Conservation (phyloP, 345 rosid genomes). For the Camelina neglecta region DNA sequence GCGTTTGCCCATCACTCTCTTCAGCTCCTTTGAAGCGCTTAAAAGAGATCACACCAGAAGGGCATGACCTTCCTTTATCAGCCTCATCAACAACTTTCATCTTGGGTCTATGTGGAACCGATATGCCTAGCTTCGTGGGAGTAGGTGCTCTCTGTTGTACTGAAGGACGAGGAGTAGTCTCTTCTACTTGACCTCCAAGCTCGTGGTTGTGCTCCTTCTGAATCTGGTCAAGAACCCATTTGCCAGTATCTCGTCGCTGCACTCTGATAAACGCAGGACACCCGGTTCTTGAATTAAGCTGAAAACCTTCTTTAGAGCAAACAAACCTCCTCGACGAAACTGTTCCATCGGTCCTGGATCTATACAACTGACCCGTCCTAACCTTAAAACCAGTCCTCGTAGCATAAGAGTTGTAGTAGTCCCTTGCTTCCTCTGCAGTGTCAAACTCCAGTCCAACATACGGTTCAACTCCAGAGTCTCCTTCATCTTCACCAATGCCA, state of each 20-base stretch:
- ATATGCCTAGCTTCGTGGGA: constrained; percentile 47
- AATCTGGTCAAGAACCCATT: constrained; percentile 88
- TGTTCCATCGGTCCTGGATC: constrained; percentile 86
- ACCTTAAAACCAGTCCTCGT: constrained; percentile 63
- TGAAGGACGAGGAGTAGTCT: constrained; percentile 38
- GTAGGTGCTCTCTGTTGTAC: constrained; percentile 50
- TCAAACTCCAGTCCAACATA: constrained; percentile 76
- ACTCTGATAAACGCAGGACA: constrained; percentile 92
- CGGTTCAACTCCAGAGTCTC: constrained; percentile 60
- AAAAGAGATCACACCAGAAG: constrained; percentile 59
- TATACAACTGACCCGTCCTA: constrained; percentile 82
- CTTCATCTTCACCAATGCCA: constrained; percentile 52
- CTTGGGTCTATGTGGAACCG: constrained; percentile 55
- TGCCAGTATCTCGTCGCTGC: constrained; percentile 70
- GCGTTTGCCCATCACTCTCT: constrained; percentile 43
- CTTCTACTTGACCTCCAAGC: constrained; percentile 50
- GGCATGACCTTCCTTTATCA: constrained; percentile 51
- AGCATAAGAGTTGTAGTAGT: constrained; percentile 67
- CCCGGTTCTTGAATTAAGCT: constrained; percentile 79
- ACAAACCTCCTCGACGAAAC: constrained; percentile 85
- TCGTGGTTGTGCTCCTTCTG: constrained; percentile 88
- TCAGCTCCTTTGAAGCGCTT: constrained; percentile 63
- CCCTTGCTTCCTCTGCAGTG: constrained; percentile 78
- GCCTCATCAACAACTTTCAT: constrained; percentile 54
- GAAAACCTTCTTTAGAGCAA: constrained; percentile 88